Evolutionary conservation across 1,139 yeast genomes (phyloP).

Genomic region (Zygosaccharomyces pseudobailii): DNA sequence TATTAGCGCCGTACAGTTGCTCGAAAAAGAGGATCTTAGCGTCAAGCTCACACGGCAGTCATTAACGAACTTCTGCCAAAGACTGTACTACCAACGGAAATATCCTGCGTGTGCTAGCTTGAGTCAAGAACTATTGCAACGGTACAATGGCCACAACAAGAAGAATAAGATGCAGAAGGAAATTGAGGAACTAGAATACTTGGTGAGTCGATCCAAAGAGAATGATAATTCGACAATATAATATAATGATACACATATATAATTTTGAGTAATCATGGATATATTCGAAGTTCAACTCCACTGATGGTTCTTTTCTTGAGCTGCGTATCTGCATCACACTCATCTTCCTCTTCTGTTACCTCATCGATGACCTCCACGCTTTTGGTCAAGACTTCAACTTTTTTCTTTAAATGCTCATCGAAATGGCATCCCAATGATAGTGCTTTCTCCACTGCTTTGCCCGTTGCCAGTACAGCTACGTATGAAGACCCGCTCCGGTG

Average conservation of each 20-base stretch:
- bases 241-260: neutral
- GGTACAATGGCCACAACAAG: slow-evolving; percentile 31
- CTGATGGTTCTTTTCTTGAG: slow-evolving; percentile 53
- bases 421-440: slow-evolving; percentile 50
- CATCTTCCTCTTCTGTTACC: slow-evolving; percentile 35
- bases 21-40: slow-evolving; percentile 11
- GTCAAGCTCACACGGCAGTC: slow-evolving; percentile 28
- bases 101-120: slow-evolving; percentile 43
- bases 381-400: slow-evolving; percentile 53
- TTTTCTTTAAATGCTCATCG: slow-evolving; percentile 42
- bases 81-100: slow-evolving; percentile 46
- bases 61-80: slow-evolving; percentile 33
- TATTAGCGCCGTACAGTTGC: slow-evolving; percentile 13
- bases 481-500: slow-evolving; percentile 39
- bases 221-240: slow-evolving; percentile 6
- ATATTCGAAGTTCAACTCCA: slow-evolving; percentile 52
- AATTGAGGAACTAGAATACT: slow-evolving; percentile 42
- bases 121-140: slow-evolving; percentile 32
- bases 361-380: slow-evolving; percentile 64
- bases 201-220: slow-evolving; percentile 39
- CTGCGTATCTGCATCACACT: slow-evolving; percentile 37
- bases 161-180: slow-evolving; percentile 42
- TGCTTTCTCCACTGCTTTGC: slow-evolving; percentile 54
- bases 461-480: slow-evolving; percentile 63
- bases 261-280: slow-evolving; percentile 20